Evolutionary conservation across 2,329 filamentous ascomycete genomes (phyloP).

Genomic region (Pseudogymnoascus sp.): DNA sequence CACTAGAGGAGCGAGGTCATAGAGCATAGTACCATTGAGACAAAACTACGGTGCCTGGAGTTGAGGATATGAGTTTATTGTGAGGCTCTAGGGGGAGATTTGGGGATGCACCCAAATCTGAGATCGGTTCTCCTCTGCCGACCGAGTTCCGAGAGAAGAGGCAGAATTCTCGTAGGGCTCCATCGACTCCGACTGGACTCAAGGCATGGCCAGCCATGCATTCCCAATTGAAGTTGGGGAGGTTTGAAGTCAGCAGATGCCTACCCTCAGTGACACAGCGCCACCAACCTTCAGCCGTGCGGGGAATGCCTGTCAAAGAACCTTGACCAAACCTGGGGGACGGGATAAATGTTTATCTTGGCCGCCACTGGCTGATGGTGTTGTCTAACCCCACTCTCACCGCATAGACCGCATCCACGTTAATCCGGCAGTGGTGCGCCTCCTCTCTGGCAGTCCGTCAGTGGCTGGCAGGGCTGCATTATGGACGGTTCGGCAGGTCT

Average conservation of each 20-base stretch:
- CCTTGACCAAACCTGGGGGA: neutral
- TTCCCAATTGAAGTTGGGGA: neutral
- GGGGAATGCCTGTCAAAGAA: neutral
- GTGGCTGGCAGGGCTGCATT: slow-evolving; percentile 2
- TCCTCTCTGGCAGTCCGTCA: neutral
- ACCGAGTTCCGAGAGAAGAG: neutral
- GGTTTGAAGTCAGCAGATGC: neutral
- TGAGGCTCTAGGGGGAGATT: neutral
- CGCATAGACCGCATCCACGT: slow-evolving; percentile 2
- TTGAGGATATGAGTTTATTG: neutral
- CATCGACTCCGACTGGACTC: neutral
- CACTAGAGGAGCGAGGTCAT: neutral
- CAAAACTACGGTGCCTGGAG: neutral
- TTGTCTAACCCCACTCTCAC: neutral
- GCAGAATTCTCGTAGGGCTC: neutral
- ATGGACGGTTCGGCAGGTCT: neutral
- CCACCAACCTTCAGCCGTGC: neutral
- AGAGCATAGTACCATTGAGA: neutral
- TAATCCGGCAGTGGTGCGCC: slow-evolving; percentile 7
- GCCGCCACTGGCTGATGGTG: neutral
- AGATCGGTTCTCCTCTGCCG: neutral
- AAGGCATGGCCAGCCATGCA: neutral
- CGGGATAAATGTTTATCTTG: neutral
- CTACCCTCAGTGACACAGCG: neutral
- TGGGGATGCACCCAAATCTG: neutral